phyloP scores from a whole-genome alignment of 192 early-diverging fungal species.

The Podila epicladia region DNA sequence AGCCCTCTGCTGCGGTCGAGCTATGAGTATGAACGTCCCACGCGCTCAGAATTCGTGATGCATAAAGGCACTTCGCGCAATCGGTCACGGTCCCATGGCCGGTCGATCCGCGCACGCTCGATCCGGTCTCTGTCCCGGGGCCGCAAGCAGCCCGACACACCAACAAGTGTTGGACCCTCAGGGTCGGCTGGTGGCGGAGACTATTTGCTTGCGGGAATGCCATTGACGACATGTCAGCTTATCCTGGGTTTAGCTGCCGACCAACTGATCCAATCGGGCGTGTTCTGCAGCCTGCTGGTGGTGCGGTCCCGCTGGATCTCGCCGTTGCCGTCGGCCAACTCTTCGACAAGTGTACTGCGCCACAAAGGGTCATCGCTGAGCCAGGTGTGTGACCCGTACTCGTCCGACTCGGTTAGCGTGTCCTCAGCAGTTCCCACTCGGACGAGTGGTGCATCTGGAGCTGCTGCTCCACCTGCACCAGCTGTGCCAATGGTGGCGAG shows the following conservation, averaged over 20 bases:
- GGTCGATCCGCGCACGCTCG: not conserved
- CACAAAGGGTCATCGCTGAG: too few species aligned
- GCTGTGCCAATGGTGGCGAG: too few species aligned
- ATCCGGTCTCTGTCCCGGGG: slow-evolving; percentile 23
- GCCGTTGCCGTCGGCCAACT: too few species aligned
- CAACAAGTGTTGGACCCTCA: not conserved
- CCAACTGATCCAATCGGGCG: slow-evolving; percentile 32
- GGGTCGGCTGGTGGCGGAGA: not conserved
- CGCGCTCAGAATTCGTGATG: not conserved
- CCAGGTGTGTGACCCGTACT: too few species aligned
- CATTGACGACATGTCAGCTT: slow-evolving; percentile 29
- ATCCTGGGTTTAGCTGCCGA: slow-evolving; percentile 36
- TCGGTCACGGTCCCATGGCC: not conserved
- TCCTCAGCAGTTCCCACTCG: too few species aligned
- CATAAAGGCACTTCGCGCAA: not conserved
- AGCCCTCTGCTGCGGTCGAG: not conserved
- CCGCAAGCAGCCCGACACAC: slow-evolving; percentile 8
- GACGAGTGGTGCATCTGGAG: too few species aligned
- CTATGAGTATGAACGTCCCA: not conserved
- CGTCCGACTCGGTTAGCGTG: too few species aligned
- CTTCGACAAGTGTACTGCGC: too few species aligned
- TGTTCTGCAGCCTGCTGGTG: slow-evolving; percentile 21
- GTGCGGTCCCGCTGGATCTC: slow-evolving; percentile 27
- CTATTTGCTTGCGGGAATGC: not conserved
- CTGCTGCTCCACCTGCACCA: too few species aligned